Percentiles rank a stretch among this genome's conserved stretches.
Evolutionary conservation across 1,284 basidiomycete species (phyloP).

Genomic region (Vanrija pseudolonga): DNA sequence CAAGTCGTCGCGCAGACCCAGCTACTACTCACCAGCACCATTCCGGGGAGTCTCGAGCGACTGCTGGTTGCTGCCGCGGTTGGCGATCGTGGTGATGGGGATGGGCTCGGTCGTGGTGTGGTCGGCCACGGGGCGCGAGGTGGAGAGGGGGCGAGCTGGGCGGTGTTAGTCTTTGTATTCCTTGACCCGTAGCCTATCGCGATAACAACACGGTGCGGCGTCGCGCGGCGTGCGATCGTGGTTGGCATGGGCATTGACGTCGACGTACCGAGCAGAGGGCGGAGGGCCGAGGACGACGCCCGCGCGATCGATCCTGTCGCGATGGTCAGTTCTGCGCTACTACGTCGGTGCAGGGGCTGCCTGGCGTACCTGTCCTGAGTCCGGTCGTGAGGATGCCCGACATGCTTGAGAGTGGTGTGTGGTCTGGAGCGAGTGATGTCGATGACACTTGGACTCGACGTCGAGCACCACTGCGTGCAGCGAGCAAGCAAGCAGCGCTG

Average conservation of each 20-base stretch:
- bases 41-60: conserved; percentile 85
- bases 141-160: conserved; percentile 34
- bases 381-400: conserved; percentile 31
- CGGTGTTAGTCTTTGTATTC: no score
- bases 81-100: conserved; percentile 55
- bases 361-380: conserved; percentile 30
- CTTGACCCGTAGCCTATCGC: no score
- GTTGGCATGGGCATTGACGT: no score
- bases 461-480: conserved; percentile 2
- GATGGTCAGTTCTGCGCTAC: background rate
- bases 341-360: no score
- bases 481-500: background rate
- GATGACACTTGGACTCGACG: background rate
- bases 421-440: conserved; percentile 3
- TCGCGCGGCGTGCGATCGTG: background rate
- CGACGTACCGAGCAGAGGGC: conserved; percentile 35
- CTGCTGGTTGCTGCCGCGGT: conserved; percentile 73
- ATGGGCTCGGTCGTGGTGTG: conserved; percentile 28
- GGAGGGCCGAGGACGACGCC: conserved; percentile 33
- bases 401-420: conserved; percentile 21
- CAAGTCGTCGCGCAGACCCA: no score
- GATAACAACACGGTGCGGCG: no score
- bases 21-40: conserved; percentile 66
- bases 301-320: conserved; percentile 21
- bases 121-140: conserved; percentile 30